Evolutionary conservation across 768 basidiomycete genomes (phyloP).

Genomic region (Serpula lacrymans): DNA sequence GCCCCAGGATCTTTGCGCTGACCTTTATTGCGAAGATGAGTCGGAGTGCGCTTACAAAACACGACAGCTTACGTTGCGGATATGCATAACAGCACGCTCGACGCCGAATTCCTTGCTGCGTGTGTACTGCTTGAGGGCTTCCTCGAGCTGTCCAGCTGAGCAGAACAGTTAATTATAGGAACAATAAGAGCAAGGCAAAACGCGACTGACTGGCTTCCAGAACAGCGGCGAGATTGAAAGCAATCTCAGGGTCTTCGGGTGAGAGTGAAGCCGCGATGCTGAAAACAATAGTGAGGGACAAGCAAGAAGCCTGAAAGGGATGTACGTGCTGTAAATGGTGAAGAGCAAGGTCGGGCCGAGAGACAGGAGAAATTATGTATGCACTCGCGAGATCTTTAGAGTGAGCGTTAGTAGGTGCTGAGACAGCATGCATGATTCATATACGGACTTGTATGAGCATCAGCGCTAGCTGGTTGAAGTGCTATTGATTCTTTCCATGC

Average conservation of each 20-base stretch:
- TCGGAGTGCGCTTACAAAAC: constrained; percentile 10
- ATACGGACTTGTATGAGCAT: constrained; percentile 80
- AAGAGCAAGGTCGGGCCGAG: constrained; percentile 82
- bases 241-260: constrained; percentile 88
- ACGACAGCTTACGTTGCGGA: constrained; percentile 63
- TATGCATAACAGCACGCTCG: constrained; percentile 77
- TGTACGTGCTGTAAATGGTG: constrained; percentile 72
- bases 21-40: constrained; percentile 44
- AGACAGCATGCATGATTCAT: constrained; percentile 14
- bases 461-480: constrained; percentile 78
- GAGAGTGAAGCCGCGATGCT: constrained; percentile 81
- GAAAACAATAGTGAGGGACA: constrained; percentile 30
- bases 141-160: constrained; percentile 73
- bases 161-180: constrained; percentile 27
- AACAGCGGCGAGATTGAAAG: constrained; percentile 88
- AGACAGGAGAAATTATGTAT: constrained; percentile 77
- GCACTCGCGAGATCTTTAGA: constrained; percentile 79
- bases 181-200: constrained; percentile 30
- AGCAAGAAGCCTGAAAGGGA: constrained; percentile 25
- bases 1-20: constrained; percentile 74
- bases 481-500: constrained; percentile 85
- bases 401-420: constrained; percentile 17
- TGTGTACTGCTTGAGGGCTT: constrained; percentile 79
- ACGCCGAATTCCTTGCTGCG: constrained; percentile 74
- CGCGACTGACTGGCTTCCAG: constrained; percentile 75